Base-by-base conservation (phyloP, 805 yeast genomes). In the Danielia oregonensis region DNA sequence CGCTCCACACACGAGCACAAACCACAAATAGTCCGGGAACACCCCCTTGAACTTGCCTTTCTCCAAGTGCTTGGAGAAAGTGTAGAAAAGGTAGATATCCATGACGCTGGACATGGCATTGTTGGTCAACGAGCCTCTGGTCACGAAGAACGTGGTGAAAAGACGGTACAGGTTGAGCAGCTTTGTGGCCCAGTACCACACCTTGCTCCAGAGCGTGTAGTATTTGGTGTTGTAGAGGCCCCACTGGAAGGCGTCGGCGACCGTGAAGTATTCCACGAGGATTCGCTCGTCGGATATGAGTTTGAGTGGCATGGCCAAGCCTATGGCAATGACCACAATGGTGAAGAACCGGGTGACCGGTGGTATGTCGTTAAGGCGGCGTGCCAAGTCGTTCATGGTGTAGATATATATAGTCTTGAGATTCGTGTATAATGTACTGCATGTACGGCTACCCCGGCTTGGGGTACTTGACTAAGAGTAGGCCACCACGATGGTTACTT, bases 261-360 rank as follows among this genome's bases (percentile, higher is more conserved):
- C 22, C 6, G 22, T 19, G 9, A 7, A 9, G 9, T 9, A 19
- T 6, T 6, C 9, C 6, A 19, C 9, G 22, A 19, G 22, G 6
- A 19, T 34, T 3, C 42, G 37, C 4, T 16, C 27, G 6, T 47
- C 40, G 6, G 40, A 17, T 17, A 54, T 25, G 21, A 58, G 28
- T 12, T 47, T 46, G 21, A 57, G 38, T 1, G 61, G 47, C 14
- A 44, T 38, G 2, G 53, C 53, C 24, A 76, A 65, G 2, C 73
- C 68, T 33, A 69, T 63, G 9, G 67, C 56, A 16, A 75, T 59
- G 1, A 80, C 60, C 3, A 72, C 50, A 24, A 77, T 58, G 2
- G 78, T 74, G 35, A 79, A 59, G 29, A 72, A 67, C 40, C 85
- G 61, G 3, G 86, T 79, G 17, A 79, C 76, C 3, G 83, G 81